phyloP scores from a whole-genome alignment of 495 filamentous ascomycete genomes.

The Penicillium maclennaniae region DNA sequence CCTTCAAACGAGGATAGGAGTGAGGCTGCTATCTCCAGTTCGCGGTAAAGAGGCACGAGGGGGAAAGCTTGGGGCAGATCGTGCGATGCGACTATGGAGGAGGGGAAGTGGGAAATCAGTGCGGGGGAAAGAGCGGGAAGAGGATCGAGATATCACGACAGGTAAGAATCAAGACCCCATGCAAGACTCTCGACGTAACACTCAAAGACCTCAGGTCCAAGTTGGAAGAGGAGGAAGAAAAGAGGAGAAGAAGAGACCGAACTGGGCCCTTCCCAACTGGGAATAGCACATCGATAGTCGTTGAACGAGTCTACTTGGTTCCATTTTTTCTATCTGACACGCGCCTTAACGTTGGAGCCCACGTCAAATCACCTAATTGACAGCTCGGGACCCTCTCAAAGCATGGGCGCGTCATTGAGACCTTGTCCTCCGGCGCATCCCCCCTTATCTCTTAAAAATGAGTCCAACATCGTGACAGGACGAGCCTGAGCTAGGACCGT shows the following conservation, averaged over 20 bases:
- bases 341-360: neutral
- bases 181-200: too few species aligned
- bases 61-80: slow-evolving; percentile 17
- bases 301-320: neutral
- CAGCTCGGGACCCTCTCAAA: neutral
- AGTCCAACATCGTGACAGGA: neutral
- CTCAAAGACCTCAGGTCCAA: neutral
- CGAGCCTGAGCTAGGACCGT: slow-evolving; percentile 5
- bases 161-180: neutral
- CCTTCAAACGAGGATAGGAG: neutral
- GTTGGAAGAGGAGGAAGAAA: slow-evolving; percentile 12
- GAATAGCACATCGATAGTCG: slow-evolving; percentile 14
- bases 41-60: slow-evolving; percentile 6
- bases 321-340: neutral
- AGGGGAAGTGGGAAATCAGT: neutral
- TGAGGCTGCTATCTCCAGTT: neutral
- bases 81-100: slow-evolving; percentile 1
- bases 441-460: neutral
- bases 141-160: neutral
- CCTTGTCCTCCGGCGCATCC: neutral
- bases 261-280: slow-evolving; percentile 10
- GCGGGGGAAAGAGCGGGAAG: slow-evolving; percentile 1
- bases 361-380: neutral
- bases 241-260: slow-evolving; percentile 3
- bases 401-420: neutral